Percentiles rank a stretch among this genome's conserved stretches.
Conservation (phyloP, 805 yeast species). For the Scheffersomyces stipitis region DNA sequence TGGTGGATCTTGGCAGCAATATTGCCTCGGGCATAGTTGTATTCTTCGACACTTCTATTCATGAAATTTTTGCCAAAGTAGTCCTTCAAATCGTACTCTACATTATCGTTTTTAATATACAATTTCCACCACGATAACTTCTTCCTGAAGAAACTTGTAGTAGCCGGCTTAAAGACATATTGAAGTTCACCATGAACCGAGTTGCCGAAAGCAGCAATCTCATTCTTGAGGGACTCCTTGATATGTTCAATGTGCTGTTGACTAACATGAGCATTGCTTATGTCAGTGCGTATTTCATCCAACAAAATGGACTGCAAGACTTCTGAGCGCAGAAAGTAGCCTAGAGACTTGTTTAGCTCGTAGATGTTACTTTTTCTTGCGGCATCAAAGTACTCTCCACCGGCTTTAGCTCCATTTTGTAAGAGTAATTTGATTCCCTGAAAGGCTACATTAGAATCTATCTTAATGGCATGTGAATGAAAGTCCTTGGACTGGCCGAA, state of each 20-base stretch:
- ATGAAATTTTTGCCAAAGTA: conserved; percentile 34
- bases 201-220: conserved; percentile 27
- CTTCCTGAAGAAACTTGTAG: conserved; percentile 26
- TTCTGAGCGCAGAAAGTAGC: conserved; percentile 26
- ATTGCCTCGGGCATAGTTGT: conserved; percentile 38
- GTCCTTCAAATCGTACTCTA: conserved; percentile 43
- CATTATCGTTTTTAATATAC: conserved; percentile 42
- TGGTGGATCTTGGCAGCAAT: conserved; percentile 28
- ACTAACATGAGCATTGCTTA: conserved; percentile 12
- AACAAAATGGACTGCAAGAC: conserved; percentile 22
- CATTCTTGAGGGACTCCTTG: conserved; percentile 19
- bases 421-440: conserved; percentile 31
- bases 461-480: conserved; percentile 29
- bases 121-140: conserved; percentile 42
- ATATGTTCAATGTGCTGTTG: conserved; percentile 14
- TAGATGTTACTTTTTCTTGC: conserved; percentile 35
- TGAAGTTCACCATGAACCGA: conserved; percentile 39
- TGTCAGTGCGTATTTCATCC: conserved; percentile 11
- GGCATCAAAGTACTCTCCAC: conserved; percentile 27
- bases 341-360: conserved; percentile 31
- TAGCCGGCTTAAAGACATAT: conserved; percentile 29
- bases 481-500: conserved; percentile 12
- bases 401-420: conserved; percentile 30
- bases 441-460: conserved; percentile 25
- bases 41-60: conserved; percentile 38